phyloP scores from a whole-genome alignment of 352 stramenopile genomes.

The Pythium chondricola region DNA sequence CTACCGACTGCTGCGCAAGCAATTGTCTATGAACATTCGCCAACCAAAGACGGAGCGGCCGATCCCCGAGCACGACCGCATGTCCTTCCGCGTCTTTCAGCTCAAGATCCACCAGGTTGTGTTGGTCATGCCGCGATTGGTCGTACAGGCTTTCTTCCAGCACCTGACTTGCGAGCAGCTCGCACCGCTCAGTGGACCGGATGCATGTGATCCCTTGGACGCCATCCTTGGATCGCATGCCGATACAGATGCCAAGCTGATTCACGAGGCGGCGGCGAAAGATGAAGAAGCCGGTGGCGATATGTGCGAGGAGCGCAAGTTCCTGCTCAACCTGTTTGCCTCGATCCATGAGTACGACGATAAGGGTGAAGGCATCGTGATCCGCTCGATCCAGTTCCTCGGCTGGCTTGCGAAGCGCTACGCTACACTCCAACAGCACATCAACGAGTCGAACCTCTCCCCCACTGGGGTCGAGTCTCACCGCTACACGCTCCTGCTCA shows the following conservation, averaged over 20 bases:
- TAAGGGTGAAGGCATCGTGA: slow-evolving; percentile 82
- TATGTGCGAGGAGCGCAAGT: slow-evolving; percentile 74
- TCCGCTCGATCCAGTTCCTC: slow-evolving; percentile 78
- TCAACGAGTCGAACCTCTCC: slow-evolving; percentile 15
- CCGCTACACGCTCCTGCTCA: slow-evolving; percentile 65
- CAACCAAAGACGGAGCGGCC: slow-evolving; percentile 76
- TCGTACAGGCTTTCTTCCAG: slow-evolving; percentile 62
- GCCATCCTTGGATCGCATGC: slow-evolving; percentile 20
- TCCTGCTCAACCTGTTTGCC: slow-evolving; percentile 77
- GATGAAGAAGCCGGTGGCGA: slow-evolving; percentile 58
- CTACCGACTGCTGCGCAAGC: slow-evolving; percentile 66
- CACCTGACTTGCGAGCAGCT: slow-evolving; percentile 64
- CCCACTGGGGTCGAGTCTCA: slow-evolving; percentile 1
- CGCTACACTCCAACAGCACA: slow-evolving; percentile 54
- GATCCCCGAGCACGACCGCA: slow-evolving; percentile 78
- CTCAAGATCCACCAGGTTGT: slow-evolving; percentile 80
- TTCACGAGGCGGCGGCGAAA: slow-evolving; percentile 52
- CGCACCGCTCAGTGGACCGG: slow-evolving; percentile 12
- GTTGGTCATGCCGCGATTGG: slow-evolving; percentile 57
- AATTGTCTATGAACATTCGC: slow-evolving; percentile 82
- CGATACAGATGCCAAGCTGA: slow-evolving; percentile 42
- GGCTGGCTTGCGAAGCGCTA: slow-evolving; percentile 69
- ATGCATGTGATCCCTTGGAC: slow-evolving; percentile 32
- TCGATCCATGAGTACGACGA: slow-evolving; percentile 85
- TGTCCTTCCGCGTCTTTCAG: slow-evolving; percentile 84